These are phyloP conservation scores for Chlorophyllum brunneum DNA, from an alignment of 768 basidiomycete species.

Conservation along the genomic window DNA sequence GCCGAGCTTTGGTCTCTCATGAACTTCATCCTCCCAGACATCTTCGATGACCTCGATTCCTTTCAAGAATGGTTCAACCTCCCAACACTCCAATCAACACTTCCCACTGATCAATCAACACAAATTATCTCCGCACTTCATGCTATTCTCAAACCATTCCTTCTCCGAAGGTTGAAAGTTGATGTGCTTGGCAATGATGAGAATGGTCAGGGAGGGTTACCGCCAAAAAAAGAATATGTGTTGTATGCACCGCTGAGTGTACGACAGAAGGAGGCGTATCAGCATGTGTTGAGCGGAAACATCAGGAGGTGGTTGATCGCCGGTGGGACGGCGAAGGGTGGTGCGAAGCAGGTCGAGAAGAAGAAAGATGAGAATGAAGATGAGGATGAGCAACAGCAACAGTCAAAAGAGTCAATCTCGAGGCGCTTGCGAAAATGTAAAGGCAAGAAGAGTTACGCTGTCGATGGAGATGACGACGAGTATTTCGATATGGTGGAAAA, in stretches of 20 bases:
- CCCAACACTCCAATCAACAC: constrained; percentile 51
- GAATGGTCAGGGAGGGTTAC: constrained; percentile 36
- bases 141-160: constrained; percentile 91
- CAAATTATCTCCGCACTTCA: constrained; percentile 78
- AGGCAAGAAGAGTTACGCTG: constrained; percentile 44
- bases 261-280: constrained; percentile 82
- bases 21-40: constrained; percentile 92
- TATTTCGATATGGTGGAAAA: constrained; percentile 61
- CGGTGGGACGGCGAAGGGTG: constrained; percentile 28
- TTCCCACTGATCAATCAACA: constrained; percentile 56
- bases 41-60: constrained; percentile 84
- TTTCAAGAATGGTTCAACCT: constrained; percentile 93
- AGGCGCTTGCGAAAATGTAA: constrained; percentile 30
- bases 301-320: constrained; percentile 59
- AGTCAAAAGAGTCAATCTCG: constrained; percentile 20
- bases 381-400: constrained; percentile 22
- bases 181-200: constrained; percentile 64
- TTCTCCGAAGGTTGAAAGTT: constrained; percentile 84
- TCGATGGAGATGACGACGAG: constrained; percentile 61
- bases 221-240: constrained; percentile 93
- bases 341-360: constrained; percentile 10
- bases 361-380: constrained; percentile 17
- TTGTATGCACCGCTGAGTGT: constrained; percentile 86
- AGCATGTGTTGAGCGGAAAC: constrained; percentile 68
- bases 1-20: constrained; percentile 93